Percentiles rank a stretch among this genome's conserved stretches.
Evolutionary conservation across 2,329 filamentous ascomycete species (phyloP).

Genomic region (Ciborinia camelliae): DNA sequence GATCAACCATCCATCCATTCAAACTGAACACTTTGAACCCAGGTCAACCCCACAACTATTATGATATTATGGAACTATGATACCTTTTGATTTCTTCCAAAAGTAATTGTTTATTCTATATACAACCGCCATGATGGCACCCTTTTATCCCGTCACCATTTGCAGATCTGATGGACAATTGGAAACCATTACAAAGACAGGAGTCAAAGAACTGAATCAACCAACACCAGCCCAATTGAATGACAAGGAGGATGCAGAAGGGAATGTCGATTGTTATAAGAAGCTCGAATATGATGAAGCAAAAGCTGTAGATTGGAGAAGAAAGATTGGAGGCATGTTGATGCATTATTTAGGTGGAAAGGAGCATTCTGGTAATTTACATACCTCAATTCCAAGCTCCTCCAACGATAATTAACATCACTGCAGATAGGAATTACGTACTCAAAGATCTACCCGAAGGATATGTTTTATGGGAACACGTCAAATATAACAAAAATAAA

Average conservation of each 20-base stretch:
- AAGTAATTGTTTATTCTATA: background rate
- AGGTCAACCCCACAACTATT: slow-evolving; percentile 5
- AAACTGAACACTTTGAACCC: too few relatives aligned
- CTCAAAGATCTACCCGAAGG: slow-evolving; percentile 52
- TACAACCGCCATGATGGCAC: slow-evolving; percentile 24
- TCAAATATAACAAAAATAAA: slow-evolving; percentile 48
- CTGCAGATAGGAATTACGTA: slow-evolving; percentile 44
- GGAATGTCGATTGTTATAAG: slow-evolving; percentile 53
- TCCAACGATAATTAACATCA: slow-evolving; percentile 20
- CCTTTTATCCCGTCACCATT: slow-evolving; percentile 30
- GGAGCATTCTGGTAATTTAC: slow-evolving; percentile 25
- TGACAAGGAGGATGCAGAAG: slow-evolving; percentile 49
- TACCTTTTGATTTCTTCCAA: background rate
- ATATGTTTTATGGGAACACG: slow-evolving; percentile 56
- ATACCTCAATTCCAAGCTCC: background rate
- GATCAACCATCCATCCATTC: background rate
- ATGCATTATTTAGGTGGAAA: slow-evolving; percentile 46
- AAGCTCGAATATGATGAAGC: slow-evolving; percentile 47
- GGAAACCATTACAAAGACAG: slow-evolving; percentile 27
- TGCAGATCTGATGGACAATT: slow-evolving; percentile 34
- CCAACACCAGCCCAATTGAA: slow-evolving; percentile 51
- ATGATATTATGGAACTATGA: background rate
- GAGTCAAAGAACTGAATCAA: slow-evolving; percentile 44
- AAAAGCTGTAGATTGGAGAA: slow-evolving; percentile 55
- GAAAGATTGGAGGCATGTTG: slow-evolving; percentile 58